Evolutionary conservation across 2,329 filamentous ascomycete species (phyloP), one percentile per base, ranked within the genome.

Genomic region (Botrytis cinerea): DNA sequence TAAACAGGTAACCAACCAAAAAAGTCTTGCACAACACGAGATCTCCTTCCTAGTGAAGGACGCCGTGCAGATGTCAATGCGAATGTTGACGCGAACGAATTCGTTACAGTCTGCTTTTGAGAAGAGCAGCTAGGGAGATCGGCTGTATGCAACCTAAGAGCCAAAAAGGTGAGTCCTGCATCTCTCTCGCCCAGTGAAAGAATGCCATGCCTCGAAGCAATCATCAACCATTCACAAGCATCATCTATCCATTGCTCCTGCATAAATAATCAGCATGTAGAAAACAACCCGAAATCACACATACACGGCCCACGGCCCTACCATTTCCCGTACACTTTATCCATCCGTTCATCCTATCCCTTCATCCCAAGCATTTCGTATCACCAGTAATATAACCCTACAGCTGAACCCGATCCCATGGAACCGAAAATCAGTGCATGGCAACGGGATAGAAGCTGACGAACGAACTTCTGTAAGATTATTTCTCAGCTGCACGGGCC

Each of bases 401-500:
- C 25, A 67, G 64, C 64, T 67, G 64, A 67, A 67, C 32, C 64
- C 64, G 64, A 54, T 35, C 64, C 25, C 8, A 67, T 67, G 64
- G 64, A 51, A 67, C 46, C 64, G 64, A 54, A 48, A 18, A 6
- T 22, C 7, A 16, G 48, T 66, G 63, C 63, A 66, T 66, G 64
- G 40, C 61, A 7, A 67, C 64, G 64, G 64, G 45, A 51, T 25
- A 25, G 22, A 51, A 51, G 64, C 64, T 67, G 64, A 67, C 32
- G 46, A 54, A 51, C 48, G 48, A n/a, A 20, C 48, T 25, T 67
- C 8, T 51, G 48, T n/a, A 20, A 51, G 16, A n/a, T 20, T 40
- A 12, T 40, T 20, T 67, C 10, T 67, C 32, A 67, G 64, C 64
- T 54, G 32, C 45, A 48, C 64, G 64, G 64, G 4, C 64, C 64